Base-by-base conservation (phyloP, 495 filamentous ascomycete genomes). In the Penicillium samsonianum region DNA sequence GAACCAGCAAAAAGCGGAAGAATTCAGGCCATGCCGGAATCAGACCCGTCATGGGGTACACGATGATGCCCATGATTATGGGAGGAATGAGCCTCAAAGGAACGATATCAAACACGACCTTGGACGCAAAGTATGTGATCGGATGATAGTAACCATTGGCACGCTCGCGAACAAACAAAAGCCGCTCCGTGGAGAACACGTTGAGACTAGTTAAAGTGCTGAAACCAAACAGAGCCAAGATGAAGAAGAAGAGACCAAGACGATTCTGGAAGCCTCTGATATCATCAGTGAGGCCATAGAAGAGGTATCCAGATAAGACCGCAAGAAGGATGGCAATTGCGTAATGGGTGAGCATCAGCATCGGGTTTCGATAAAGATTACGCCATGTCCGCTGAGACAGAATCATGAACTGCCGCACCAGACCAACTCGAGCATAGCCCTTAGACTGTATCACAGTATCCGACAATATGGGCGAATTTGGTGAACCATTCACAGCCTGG, bases 101-200 rank as follows among this genome's bases (percentile, higher is more conserved):
- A 14, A 99, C 85, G 53, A 98, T 93, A 64, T 99, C 94, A 69
- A 98, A 97, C 16, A 96, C 72, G 22, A 97, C 88, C 75, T 98
- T 98, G 61, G 92, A 87, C 0, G 88, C 78, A 66, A 97, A 99
- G 73, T 99, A 99, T n/a, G 93, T 93, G 61, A 96, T 77, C 6
- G 94, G 94, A n/a, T 89, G 82, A 68, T 99, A 99, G 72, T 99
- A 99, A 3, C 94, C 92, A 69, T 99, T 99, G 16, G 94, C 94
- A 53, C 94, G 79, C 76, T 99, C 94, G 30, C 95, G 85, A 9
- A 96, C 87, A 70, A 98, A 99, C 20, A 98, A 73, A 12, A 97
- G 85, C 49, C 94, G 84, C 71, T 99, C 94, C 2, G 90, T 83
- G 5, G 91, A 92, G 71, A 99, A 99, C 17, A 97, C 94, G 11